phyloP scores from a whole-genome alignment of 2,329 filamentous ascomycete genomes.

The Talaromyces sp. region DNA sequence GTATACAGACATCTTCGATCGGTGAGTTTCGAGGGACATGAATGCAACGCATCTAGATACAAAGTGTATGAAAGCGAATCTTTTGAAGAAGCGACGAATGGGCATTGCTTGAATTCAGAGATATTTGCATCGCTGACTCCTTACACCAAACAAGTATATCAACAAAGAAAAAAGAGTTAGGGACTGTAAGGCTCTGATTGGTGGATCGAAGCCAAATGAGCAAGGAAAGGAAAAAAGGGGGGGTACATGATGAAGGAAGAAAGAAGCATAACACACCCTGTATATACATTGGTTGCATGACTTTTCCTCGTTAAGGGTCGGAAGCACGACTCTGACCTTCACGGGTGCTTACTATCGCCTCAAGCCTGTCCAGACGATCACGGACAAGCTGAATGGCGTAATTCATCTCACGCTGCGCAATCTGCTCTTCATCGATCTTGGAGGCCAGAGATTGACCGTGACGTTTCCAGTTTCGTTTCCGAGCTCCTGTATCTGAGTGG shows the following conservation, averaged over 20 bases:
- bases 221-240: not conserved
- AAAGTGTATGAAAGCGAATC: not conserved
- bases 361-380: constrained; percentile 72
- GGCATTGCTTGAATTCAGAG: not conserved
- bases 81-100: not conserved
- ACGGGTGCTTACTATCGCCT: constrained; percentile 63
- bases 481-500: constrained; percentile 41
- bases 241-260: not conserved
- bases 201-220: constrained; percentile 1
- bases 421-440: constrained; percentile 58
- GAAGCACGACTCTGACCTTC: constrained; percentile 27
- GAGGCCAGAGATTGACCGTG: constrained; percentile 48
- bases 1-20: constrained; percentile 4
- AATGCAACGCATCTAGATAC: constrained; percentile 1
- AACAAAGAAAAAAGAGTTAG: constrained; percentile 1
- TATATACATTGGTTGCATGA: not conserved
- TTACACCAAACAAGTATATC: not conserved
- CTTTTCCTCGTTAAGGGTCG: not conserved
- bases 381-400: constrained; percentile 83
- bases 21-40: not conserved
- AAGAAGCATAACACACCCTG: not conserved
- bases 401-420: constrained; percentile 68
- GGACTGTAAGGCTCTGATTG: not conserved
- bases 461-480: constrained; percentile 25
- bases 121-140: not conserved